Evolutionary conservation across 139 green algal genomes (phyloP), one percentile per base, ranked within the genome.

Genomic region (Chlorella sp.): DNA sequence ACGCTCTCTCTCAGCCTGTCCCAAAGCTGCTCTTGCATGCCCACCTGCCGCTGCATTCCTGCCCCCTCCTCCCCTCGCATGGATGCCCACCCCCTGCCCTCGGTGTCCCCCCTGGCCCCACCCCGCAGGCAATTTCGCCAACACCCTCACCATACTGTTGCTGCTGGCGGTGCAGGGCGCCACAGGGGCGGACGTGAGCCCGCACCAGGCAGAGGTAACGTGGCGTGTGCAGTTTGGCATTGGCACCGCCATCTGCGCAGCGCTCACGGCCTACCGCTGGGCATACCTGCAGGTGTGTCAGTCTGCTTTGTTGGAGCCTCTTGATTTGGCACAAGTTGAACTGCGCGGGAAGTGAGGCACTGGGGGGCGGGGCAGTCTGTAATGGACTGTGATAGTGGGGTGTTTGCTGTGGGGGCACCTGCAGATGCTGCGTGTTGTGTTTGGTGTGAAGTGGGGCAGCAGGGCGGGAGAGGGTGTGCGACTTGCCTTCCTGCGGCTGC

Each of bases 191-290:
- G 16, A 40, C 9, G 77, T 86, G 7, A 75, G 28, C 81, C 14
- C 57, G 1, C 12, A 1, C 15, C 81, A 86, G 48, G 81, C 81
- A 0, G 78, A 85, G 57, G 19, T 81, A 18, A 79, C 48, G 37
- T 89, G 48, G n/a, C 40, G 82, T 3, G 60, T 89, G 69, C 90
- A 93, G 88, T 95, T 95, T 95, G 92, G 77, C 0, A 77, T 95
- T 2, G 93, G 87, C 48, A 81, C 87, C 0, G 73, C 78, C 57
- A 88, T 94, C 53, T 69, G 78, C 48, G 26, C 92, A 14, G 86
- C 91, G 22, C 86, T 95, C 76, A 42, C 90, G 32, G 30, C 84
- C 12, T 95, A 90, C 75, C 83, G 93, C 60, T 92, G 85, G 34
- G 78, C 82, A 4, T 85, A 88, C 18, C 85, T 95, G 37, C 86